Evolutionary conservation across 306 rosid genomes (phyloP).

Genomic region (Neltuma alba): DNA sequence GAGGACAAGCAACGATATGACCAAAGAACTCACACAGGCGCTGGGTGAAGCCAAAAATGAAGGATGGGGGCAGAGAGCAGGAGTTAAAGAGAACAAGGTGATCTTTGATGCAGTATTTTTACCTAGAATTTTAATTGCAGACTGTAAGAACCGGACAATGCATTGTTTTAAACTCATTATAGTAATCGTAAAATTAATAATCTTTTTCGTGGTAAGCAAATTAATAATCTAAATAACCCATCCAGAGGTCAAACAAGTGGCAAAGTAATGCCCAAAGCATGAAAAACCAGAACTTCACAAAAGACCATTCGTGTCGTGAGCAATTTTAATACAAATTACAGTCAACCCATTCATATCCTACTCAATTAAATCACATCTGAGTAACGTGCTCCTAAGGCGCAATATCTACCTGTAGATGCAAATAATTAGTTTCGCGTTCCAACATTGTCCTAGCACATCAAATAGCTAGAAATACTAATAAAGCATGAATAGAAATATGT

Average conservation of each 20-base stretch:
- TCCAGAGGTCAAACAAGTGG: slow-evolving; percentile 18
- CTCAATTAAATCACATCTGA: no score
- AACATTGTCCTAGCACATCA: no score
- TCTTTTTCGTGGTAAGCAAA: background rate
- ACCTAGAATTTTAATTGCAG: background rate
- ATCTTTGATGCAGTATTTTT: background rate
- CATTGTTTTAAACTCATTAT: background rate
- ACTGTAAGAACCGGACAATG: background rate
- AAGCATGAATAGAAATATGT: no score
- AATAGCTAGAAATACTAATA: no score
- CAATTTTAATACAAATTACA: no score
- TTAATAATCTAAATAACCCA: slow-evolving; percentile 2
- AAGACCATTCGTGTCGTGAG: background rate
- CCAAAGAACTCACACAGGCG: slow-evolving; percentile 12
- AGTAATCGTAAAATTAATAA: background rate
- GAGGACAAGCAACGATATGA: background rate
- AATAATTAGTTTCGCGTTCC: no score
- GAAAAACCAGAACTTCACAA: background rate
- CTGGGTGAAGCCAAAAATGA: background rate
- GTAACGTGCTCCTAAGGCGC: no score
- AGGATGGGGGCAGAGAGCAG: background rate
- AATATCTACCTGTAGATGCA: no score
- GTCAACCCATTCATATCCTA: no score
- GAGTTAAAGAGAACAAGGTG: background rate
- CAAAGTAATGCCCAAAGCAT: background rate